Conservation (phyloP, 805 yeast genomes). For the Pachysolen tannophilus region DNA sequence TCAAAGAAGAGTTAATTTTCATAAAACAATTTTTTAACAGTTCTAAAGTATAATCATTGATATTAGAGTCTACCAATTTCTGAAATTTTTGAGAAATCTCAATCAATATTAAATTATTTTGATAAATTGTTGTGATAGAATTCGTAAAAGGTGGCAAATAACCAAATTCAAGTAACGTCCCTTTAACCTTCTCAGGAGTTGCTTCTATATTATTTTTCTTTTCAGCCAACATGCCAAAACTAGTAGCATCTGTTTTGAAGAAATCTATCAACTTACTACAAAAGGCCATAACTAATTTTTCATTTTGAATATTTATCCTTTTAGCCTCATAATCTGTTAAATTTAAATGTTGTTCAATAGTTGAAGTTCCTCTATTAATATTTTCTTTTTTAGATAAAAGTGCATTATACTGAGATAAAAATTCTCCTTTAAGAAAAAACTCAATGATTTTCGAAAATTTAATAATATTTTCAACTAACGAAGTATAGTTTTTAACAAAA, state of each 20-base stretch:
- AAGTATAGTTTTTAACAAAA: conserved; percentile 30
- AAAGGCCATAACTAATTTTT: conserved; percentile 18
- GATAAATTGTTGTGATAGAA: conserved; percentile 39
- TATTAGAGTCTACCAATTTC: conserved; percentile 3
- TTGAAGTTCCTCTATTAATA: conserved; percentile 20
- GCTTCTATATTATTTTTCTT: background rate
- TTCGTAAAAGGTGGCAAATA: conserved; percentile 62
- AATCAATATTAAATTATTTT: conserved; percentile 38
- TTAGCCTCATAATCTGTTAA: conserved; percentile 36
- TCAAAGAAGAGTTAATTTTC: conserved; percentile 4
- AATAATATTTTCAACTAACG: conserved; percentile 29
- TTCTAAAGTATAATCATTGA: background rate
- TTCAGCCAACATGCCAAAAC: conserved; percentile 23
- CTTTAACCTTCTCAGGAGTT: conserved; percentile 6
- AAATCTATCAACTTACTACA: conserved; percentile 19
- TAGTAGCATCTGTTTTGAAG: conserved; percentile 27
- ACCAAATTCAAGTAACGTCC: conserved; percentile 29
- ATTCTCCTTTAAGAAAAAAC: conserved; percentile 42
- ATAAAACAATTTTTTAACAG: conserved; percentile 3
- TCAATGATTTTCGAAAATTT: conserved; percentile 49
- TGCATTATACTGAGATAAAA: conserved; percentile 22
- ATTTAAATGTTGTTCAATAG: conserved; percentile 27
- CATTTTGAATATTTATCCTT: conserved; percentile 25
- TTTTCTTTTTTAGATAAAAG: conserved; percentile 21
- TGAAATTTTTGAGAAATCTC: conserved; percentile 19